Evolutionary conservation across 805 yeast genomes (phyloP), one percentile per base, ranked within the genome.

Genomic region (Candida qinlingensis): DNA sequence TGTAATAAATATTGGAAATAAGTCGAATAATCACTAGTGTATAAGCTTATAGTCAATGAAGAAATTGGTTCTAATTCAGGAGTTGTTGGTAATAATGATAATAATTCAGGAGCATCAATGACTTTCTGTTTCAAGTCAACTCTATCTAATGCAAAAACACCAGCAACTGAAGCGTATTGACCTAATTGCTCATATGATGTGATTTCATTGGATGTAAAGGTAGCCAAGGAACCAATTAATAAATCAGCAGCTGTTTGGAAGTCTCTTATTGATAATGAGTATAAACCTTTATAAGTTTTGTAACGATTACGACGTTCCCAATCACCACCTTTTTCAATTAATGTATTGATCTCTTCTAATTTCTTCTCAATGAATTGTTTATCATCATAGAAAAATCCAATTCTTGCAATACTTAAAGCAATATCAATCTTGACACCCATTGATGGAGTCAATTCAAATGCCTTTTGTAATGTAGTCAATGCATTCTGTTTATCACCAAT

Each of bases 231-330:
- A 66, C 91, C 99, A 54, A 88, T 87, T 59, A 94, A 76, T 53
- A 92, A 72, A 46, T 80, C 80, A 3, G 97, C 81, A 2, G 98
- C 96, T 57, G 87, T 95, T 38, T 72, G 73, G 61, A 94, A 94
- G 59, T 88, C 82, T 62, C 99, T 81, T 30, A 91, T 83, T 7
- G 96, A 85, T 77, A 94, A 71, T 36, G 79, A 71, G 64, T 88
- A 87, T 43, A 94, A 75, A 26, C 99, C 99, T 50, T 79, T 70
- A 68, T 94, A 94, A 6, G 97, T 87, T 72, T 94, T 94, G 74
- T 80, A 89, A 57, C 97, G 74, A 71, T 94, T 94, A 62, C 96
- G 83, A 68, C 99, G 87, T 70, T 94, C 99, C 99, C 99, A 94
- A 67, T 94, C 99, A 53, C 99, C 99, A 48, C 98, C 99, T 61